Conservation (phyloP, 177 flowering plant species). For the Tripterygium wilfordii region DNA sequence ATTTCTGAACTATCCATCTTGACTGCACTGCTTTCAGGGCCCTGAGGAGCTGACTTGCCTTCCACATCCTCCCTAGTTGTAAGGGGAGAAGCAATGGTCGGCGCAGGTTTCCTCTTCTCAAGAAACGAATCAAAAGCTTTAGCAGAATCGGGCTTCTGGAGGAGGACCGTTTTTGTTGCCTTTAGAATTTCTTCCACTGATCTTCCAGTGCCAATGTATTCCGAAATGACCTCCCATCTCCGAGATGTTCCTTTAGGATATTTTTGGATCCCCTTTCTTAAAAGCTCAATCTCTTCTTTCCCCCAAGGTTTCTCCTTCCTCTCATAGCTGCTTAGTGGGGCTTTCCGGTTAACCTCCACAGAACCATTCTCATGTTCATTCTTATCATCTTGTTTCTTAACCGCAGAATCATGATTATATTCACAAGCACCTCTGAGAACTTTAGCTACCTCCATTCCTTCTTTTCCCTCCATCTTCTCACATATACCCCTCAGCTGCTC, state of each 20-base stretch:
- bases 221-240: constrained; percentile 97
- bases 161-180: constrained; percentile 96
- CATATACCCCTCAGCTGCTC: constrained; percentile 59
- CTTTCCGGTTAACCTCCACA: constrained; percentile 28
- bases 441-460: constrained; percentile 41
- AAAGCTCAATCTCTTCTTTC: constrained; percentile 77
- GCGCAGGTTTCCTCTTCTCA: constrained; percentile 87
- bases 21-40: constrained; percentile 12
- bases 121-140: constrained; percentile 94
- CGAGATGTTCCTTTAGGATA: constrained; percentile 92
- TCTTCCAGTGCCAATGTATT: constrained; percentile 90
- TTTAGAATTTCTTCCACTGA: constrained; percentile 93
- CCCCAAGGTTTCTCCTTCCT: constrained; percentile 88
- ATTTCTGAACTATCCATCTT: constrained; percentile 16
- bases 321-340: constrained; percentile 35
- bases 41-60: constrained; percentile 19
- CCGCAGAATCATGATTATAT: constrained; percentile 11
- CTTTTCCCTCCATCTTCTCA: constrained; percentile 54
- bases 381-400: constrained; percentile 28
- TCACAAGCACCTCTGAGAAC: constrained; percentile 45
- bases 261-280: constrained; percentile 80
- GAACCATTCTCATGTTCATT: constrained; percentile 43
- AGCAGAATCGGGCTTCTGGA: constrained; percentile 83
- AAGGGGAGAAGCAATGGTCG: constrained; percentile 73
- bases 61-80: constrained; percentile 58